Evolutionary conservation across 305 asterid genomes (phyloP).

Genomic region (Fraxinus angustifolia): DNA sequence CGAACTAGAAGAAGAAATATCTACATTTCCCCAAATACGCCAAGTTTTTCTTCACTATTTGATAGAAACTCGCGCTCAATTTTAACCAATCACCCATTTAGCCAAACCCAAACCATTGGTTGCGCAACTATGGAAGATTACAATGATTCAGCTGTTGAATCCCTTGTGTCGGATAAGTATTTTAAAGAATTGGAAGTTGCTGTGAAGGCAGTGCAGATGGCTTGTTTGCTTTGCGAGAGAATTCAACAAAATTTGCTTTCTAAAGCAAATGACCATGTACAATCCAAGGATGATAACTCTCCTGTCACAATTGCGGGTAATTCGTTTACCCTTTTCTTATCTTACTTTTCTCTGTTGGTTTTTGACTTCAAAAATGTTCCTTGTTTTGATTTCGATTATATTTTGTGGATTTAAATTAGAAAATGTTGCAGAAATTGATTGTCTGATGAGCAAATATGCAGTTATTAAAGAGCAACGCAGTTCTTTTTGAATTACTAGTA

Average conservation of each 20-base stretch:
- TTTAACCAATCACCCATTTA: constrained; percentile 9
- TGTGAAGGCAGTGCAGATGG: constrained; percentile 86
- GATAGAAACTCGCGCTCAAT: constrained; percentile 7
- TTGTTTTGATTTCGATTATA: neutral
- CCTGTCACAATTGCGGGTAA: constrained; percentile 83
- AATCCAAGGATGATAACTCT: constrained; percentile 63
- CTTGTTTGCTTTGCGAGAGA: constrained; percentile 58
- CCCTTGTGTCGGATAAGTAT: constrained; percentile 27
- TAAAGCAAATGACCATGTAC: constrained; percentile 32
- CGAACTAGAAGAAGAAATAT: neutral
- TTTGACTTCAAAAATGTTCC: neutral
- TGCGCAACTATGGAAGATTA: constrained; percentile 35
- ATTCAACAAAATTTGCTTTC: constrained; percentile 50
- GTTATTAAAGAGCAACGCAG: neutral
- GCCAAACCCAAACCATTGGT: constrained; percentile 16
- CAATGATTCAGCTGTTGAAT: constrained; percentile 17
- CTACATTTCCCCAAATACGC: neutral
- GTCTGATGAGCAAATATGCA: neutral
- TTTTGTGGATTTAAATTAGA: neutral
- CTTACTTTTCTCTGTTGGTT: neutral
- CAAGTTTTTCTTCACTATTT: constrained; percentile 1
- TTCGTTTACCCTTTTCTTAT: neutral
- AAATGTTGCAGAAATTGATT: neutral
- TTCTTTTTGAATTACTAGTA: neutral
- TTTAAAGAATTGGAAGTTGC: constrained; percentile 59